Evolutionary conservation across 768 basidiomycete genomes (phyloP).

Genomic region (Pleurotus eryngii): DNA sequence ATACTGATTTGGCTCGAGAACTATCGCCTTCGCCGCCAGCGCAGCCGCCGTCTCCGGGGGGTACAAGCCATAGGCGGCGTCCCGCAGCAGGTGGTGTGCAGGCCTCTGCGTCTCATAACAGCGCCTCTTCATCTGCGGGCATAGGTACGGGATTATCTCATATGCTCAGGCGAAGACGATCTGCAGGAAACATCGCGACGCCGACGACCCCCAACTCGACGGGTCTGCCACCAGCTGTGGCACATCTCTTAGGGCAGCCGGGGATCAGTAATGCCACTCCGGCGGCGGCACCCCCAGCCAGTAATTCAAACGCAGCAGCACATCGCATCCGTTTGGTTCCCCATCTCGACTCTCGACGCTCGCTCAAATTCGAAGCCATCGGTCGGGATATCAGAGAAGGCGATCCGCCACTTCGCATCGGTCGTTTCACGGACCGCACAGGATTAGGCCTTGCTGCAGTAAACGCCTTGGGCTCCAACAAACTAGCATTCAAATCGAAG

Average conservation of each 20-base stretch:
- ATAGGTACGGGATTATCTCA: slow-evolving; percentile 47
- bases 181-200: slow-evolving; percentile 50
- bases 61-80: slow-evolving; percentile 31
- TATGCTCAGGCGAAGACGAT: slow-evolving; percentile 67
- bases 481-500: slow-evolving; percentile 93
- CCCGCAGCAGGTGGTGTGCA: slow-evolving; percentile 32
- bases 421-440: slow-evolving; percentile 89
- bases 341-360: slow-evolving; percentile 86
- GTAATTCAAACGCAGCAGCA: slow-evolving; percentile 14
- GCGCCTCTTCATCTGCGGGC: slow-evolving; percentile 13
- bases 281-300: slow-evolving; percentile 19
- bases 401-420: slow-evolving; percentile 77
- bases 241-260: background rate
- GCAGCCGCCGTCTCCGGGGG: slow-evolving; percentile 25
- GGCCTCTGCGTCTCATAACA: slow-evolving; percentile 30
- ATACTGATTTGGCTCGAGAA: slow-evolving; percentile 29
- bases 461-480: slow-evolving; percentile 69
- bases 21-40: slow-evolving; percentile 43
- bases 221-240: slow-evolving; percentile 5
- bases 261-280: slow-evolving; percentile 6
- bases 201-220: slow-evolving; percentile 14
- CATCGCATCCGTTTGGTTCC: slow-evolving; percentile 93
- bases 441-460: slow-evolving; percentile 63
- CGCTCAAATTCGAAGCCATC: slow-evolving; percentile 91
- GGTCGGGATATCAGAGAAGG: slow-evolving; percentile 74